Evolutionary conservation across 768 basidiomycete genomes (phyloP).

Genomic region (Russula sp.): DNA sequence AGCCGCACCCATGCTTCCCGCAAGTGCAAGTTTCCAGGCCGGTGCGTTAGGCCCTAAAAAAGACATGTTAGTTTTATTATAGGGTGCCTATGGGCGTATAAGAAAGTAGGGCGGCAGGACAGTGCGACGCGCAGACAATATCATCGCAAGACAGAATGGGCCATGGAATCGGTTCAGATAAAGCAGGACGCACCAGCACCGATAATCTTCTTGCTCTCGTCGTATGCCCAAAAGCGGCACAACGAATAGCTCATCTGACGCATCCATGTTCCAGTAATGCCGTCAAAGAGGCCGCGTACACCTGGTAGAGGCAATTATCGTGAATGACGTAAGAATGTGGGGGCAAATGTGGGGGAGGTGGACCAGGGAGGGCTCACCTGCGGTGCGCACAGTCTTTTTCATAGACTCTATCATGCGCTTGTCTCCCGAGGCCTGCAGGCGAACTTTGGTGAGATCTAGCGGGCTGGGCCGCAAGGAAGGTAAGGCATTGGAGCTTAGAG

Average conservation of each 20-base stretch:
- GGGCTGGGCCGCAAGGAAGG: conserved; percentile 44
- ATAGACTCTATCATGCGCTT: conserved; percentile 85
- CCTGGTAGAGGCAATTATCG: conserved; percentile 32
- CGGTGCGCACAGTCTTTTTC: conserved; percentile 74
- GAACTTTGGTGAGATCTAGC: conserved; percentile 85
- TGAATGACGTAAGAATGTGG: conserved; percentile 4
- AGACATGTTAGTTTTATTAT: neutral
- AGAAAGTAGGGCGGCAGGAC: neutral
- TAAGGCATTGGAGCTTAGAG: neutral
- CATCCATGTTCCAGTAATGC: conserved; percentile 83
- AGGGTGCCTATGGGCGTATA: neutral
- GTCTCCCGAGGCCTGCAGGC: conserved; percentile 87
- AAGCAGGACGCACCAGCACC: conserved; percentile 45
- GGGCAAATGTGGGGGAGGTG: neutral
- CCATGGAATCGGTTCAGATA: neutral
- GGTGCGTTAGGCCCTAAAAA: conserved; percentile 53
- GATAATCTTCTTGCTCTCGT: conserved; percentile 80
- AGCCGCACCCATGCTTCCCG: conserved; percentile 74
- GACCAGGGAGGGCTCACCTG: conserved; percentile 39
- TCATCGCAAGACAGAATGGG: neutral
- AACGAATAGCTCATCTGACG: conserved; percentile 91
- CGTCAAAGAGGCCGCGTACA: conserved; percentile 72
- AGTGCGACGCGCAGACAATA: neutral
- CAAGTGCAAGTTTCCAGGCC: conserved; percentile 73
- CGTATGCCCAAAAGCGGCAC: conserved; percentile 92